A percentile compares a stretch with the other conserved stretches of the same genome.
These are phyloP conservation scores for Dioscorea dumetorum DNA, from an alignment of 106 monocot species.

Conservation along the genomic window DNA sequence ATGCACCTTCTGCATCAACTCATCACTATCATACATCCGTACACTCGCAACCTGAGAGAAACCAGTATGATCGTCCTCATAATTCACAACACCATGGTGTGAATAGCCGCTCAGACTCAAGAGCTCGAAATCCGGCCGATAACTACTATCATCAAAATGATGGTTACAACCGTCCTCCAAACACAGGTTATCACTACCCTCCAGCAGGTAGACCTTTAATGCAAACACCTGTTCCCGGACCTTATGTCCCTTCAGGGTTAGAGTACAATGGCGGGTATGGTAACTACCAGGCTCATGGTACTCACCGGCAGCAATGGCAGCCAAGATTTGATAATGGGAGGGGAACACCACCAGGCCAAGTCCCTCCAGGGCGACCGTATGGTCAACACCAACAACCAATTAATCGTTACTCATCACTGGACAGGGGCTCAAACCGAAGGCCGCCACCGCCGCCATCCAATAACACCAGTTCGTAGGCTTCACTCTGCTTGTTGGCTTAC, in stretches of 20 bases:
- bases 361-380: slow-evolving; percentile 9
- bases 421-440: slow-evolving; percentile 26
- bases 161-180: neutral
- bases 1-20: slow-evolving; percentile 18
- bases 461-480: too few species aligned
- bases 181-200: neutral
- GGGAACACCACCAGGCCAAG: slow-evolving; percentile 5
- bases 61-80: slow-evolving; percentile 15
- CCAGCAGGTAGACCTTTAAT: neutral
- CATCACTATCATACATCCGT: slow-evolving; percentile 22
- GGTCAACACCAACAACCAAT: slow-evolving; percentile 12
- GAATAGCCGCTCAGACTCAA: slow-evolving; percentile 17
- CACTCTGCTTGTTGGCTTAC: too few species aligned
- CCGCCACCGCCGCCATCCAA: slow-evolving; percentile 16
- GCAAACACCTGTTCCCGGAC: slow-evolving; percentile 14
- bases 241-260: slow-evolving; percentile 4
- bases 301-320: slow-evolving; percentile 22
- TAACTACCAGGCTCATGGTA: slow-evolving; percentile 15
- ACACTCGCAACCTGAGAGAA: slow-evolving; percentile 14
- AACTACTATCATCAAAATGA: slow-evolving; percentile 15
- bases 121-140: slow-evolving; percentile 9
- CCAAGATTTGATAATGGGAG: slow-evolving; percentile 16
- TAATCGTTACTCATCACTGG: slow-evolving; percentile 39
- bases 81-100: slow-evolving; percentile 6
- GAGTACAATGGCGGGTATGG: slow-evolving; percentile 13